Evolutionary conservation across 2,329 filamentous ascomycete species (phyloP).

Genomic region (Cryphonectria radicalis): DNA sequence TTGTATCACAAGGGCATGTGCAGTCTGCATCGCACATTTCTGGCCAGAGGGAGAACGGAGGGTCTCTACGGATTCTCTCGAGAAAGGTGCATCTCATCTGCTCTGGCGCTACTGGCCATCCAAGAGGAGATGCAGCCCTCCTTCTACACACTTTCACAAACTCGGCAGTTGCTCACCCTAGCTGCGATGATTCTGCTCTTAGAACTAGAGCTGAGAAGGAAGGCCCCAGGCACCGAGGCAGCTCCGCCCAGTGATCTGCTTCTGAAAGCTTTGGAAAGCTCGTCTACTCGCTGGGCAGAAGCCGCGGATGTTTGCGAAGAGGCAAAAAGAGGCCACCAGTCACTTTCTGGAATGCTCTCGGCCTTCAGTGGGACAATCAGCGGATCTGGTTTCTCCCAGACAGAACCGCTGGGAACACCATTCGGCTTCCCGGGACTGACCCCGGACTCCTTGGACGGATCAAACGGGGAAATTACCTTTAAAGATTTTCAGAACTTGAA

Average conservation of each 20-base stretch:
- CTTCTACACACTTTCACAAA: slow-evolving; percentile 34
- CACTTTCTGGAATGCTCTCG: background rate
- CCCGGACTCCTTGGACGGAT: background rate
- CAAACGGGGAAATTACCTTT: background rate
- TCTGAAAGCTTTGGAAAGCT: background rate
- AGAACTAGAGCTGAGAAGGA: slow-evolving; percentile 32
- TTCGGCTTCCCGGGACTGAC: too few relatives aligned
- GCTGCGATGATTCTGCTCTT: slow-evolving; percentile 34
- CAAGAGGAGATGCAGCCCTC: slow-evolving; percentile 31
- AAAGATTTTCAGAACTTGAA: background rate
- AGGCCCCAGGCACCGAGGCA: too few relatives aligned
- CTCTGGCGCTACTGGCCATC: background rate
- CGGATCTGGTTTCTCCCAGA: background rate
- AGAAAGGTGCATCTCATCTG: background rate
- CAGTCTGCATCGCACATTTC: slow-evolving; percentile 54
- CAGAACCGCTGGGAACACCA: background rate
- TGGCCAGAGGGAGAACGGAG: slow-evolving; percentile 36
- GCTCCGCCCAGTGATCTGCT: background rate
- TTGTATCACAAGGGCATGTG: slow-evolving; percentile 56
- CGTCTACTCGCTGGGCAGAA: background rate
- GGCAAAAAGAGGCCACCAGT: background rate
- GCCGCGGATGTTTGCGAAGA: background rate
- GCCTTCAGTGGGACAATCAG: background rate
- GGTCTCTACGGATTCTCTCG: slow-evolving; percentile 21
- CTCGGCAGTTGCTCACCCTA: slow-evolving; percentile 36